Evolutionary conservation across 1,139 yeast genomes (phyloP).

Genomic region (Kodamaea fungicola): DNA sequence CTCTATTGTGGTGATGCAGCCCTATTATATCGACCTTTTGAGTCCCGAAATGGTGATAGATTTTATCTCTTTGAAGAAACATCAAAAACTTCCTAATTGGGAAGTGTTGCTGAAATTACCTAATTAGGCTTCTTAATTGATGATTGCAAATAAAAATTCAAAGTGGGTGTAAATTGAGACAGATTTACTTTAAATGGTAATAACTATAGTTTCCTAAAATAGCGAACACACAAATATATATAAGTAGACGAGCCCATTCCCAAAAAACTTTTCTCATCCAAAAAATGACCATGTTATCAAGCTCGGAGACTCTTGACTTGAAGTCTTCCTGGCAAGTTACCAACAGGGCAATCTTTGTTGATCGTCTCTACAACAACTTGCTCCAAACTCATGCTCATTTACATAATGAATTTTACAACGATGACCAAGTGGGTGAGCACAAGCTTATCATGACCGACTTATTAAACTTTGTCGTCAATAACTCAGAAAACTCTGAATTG

Average conservation of each 20-base stretch:
- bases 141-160: neutral
- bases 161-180: neutral
- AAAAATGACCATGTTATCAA: constrained; percentile 3
- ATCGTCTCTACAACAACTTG: constrained; percentile 33
- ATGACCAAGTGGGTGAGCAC: constrained; percentile 27
- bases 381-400: constrained; percentile 29
- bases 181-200: neutral
- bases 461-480: constrained; percentile 30
- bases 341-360: constrained; percentile 27
- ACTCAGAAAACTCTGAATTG: constrained; percentile 26
- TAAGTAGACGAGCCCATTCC: constrained; percentile 2
- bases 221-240: constrained; percentile 3
- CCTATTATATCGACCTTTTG: too few species aligned
- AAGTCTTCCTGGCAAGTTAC: constrained; percentile 14
- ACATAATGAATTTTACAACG: constrained; percentile 22
- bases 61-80: neutral
- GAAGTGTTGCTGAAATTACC: constrained; percentile 11
- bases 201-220: neutral
- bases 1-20: too few species aligned
- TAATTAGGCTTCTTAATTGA: constrained; percentile 6
- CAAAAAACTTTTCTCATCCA: neutral
- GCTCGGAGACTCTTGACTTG: constrained; percentile 5
- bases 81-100: constrained; percentile 13
- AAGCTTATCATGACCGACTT: constrained; percentile 35
- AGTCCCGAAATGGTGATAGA: too few species aligned